Evolutionary conservation across 805 yeast species (phyloP).

Genomic region (Teunomyces atbi): DNA sequence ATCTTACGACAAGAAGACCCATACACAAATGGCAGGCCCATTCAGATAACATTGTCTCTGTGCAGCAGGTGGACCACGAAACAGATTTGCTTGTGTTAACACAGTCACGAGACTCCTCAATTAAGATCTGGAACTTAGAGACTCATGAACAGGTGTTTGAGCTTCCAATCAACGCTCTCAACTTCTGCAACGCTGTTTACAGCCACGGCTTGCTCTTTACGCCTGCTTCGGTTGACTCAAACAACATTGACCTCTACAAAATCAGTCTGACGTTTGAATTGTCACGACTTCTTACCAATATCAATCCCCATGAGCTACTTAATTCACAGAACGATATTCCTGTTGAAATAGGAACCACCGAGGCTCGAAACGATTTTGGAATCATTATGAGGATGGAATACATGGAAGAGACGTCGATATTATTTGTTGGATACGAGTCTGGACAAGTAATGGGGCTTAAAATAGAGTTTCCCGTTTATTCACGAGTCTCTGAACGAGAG

Average conservation of each 20-base stretch:
- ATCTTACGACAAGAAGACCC: slow-evolving; percentile 55
- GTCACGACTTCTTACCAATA: slow-evolving; percentile 10
- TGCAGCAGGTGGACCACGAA: background rate
- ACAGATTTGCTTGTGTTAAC: slow-evolving; percentile 35
- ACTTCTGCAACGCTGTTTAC: slow-evolving; percentile 64
- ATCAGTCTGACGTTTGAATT: slow-evolving; percentile 16
- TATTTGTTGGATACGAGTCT: slow-evolving; percentile 68
- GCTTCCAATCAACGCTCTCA: slow-evolving; percentile 71
- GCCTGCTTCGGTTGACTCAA: slow-evolving; percentile 65
- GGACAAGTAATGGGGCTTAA: slow-evolving; percentile 49
- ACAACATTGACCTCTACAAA: slow-evolving; percentile 60
- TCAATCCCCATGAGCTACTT: slow-evolving; percentile 28
- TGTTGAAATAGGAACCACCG: slow-evolving; percentile 15
- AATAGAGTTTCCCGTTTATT: slow-evolving; percentile 11
- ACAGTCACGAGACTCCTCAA: slow-evolving; percentile 12
- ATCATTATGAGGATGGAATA: slow-evolving; percentile 62
- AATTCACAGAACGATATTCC: slow-evolving; percentile 15
- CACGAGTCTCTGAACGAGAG: background rate
- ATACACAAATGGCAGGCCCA: slow-evolving; percentile 61
- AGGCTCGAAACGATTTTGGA: slow-evolving; percentile 48
- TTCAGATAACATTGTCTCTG: slow-evolving; percentile 39
- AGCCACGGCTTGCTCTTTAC: slow-evolving; percentile 40
- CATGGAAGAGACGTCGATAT: slow-evolving; percentile 21
- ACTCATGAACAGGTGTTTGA: slow-evolving; percentile 32
- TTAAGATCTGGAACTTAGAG: slow-evolving; percentile 11